Base-by-base conservation (phyloP, 768 basidiomycete genomes). In the Lentinula edodes region DNA sequence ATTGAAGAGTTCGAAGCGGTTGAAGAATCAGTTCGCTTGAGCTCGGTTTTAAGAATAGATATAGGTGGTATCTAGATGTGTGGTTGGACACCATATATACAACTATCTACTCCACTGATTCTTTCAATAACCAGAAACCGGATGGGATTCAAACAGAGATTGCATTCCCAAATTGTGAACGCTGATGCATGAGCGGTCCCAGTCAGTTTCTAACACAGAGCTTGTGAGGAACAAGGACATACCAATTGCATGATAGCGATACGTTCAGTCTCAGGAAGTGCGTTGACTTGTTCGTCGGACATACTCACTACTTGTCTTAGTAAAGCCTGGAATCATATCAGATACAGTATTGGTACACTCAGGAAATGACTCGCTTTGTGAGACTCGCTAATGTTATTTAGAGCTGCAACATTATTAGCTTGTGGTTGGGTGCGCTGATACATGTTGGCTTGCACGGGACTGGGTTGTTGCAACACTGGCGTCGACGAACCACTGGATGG, bases 231-330 rank as follows among this genome's bases (percentile, higher is more conserved):
- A 52, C 50, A 36, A 3, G 39, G 35, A 70, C 72, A n/a, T 28
- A 94, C 93, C 71, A 96, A 70, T 70, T 89, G 86, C 72, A 90
- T 80, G 34, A 98, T 92, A 10, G 92, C 88, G 0, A 83, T 81
- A 38, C 89, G 81, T 67, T 96, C 93, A 1, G 81, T 79, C 5
- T 90, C 88, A 34, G 93, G 90, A 53, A 97, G 75, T 7, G 83
- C 83, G 52, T 86, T 87, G 64, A 98, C 90, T 71, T 96, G 93
- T 50, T 91, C 93, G 51, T 80, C 86, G 1, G 89, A 88, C 69
- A 98, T 72, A 63, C 80, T 83, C 36, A 98, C 75, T 0, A 98
- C 94, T 75, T 95, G 93, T 73, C 93, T 81, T 58, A 97, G 71
- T 87, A 96, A 90, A 38, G 83, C 81, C 91, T 90, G 66, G 56